Base-by-base conservation (phyloP, 345 rosid species). In the Rhodamnia rubescens region DNA sequence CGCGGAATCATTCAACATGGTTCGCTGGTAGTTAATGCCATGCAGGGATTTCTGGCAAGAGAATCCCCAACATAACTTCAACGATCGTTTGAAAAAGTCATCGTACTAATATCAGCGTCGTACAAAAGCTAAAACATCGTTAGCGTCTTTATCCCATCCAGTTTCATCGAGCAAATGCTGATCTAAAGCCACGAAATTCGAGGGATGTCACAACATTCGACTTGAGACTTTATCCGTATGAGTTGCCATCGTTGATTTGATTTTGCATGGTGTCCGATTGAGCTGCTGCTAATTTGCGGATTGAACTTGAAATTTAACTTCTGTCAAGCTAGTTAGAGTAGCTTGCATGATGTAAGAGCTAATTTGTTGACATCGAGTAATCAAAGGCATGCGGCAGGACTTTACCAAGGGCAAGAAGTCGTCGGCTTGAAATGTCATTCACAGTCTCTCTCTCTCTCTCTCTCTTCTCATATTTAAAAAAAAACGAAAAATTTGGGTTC, bases 61-160 rank as follows among this genome's bases (percentile, higher is more conserved):
- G 15, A 29, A 0, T 64, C 21, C 29, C 42, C 6, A 1, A 15
- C 7, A 20, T 15, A 27, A 15, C 59, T 56, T 56, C 4, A 56
- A 22, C 9, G 58, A 55, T 22, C 1, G 12, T 11, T 56, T 22
- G 11, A 22, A 24, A 56, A 56, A 1, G 5, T 56, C 14, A 8
- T 1, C 5, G 2, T 8, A 57, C 2, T 27, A 57, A 26, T 4
- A 4, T 26, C 15, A 57, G 7, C 0, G 16, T 4, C 3, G 6
- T 57, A 11, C 12, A 57, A 24, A 57, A 56, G 0, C 4, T 10
- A 56, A 3, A 5, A 10, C 6, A 11, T 9, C 10, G 2, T 2
- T 24, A 24, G 14, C 2, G 5, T 10, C 61, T 6, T 57, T 57
- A 11, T 57, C 61, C 5, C 11, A 11, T 69, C 0, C 6, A 69